These are phyloP conservation scores for Aspergillus flavus DNA, from an alignment of 2,329 filamentous ascomycete genomes.

Conservation along the genomic window DNA sequence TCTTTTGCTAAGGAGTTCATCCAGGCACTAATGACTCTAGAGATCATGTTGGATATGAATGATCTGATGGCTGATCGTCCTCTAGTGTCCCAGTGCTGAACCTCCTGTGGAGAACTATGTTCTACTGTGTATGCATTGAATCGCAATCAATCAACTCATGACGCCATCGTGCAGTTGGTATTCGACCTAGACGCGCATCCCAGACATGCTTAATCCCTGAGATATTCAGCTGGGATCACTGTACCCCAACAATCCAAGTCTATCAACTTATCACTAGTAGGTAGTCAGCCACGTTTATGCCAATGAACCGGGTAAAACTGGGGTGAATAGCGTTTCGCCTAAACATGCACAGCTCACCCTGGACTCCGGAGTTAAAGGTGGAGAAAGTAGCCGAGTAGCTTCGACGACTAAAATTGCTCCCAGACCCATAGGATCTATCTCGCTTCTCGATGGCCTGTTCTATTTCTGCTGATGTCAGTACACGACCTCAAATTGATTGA, in stretches of 20 bases:
- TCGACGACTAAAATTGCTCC: neutral
- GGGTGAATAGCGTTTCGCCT: neutral
- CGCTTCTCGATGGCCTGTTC: too few relatives aligned
- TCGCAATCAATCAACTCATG: neutral
- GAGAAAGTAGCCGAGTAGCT: neutral
- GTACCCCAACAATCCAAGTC: neutral
- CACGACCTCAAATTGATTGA: too few relatives aligned
- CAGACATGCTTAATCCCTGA: neutral
- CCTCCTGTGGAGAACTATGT: neutral
- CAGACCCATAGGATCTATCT: too few relatives aligned
- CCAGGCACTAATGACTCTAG: too few relatives aligned
- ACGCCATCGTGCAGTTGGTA: neutral
- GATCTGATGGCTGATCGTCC: neutral
- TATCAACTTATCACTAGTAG: neutral
- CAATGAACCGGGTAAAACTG: neutral
- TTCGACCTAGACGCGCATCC: neutral
- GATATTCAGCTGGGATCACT: neutral
- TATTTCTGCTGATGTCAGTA: too few relatives aligned
- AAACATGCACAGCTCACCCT: neutral
- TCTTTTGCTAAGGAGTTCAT: too few relatives aligned
- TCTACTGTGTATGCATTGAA: neutral
- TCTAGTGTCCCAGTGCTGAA: neutral
- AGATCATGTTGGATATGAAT: neutral
- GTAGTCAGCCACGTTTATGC: slow-evolving; percentile 2
- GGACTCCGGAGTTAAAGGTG: neutral